Evolutionary conservation across 441 rosid genomes (phyloP).

Genomic region (Raphanus hybrid): DNA sequence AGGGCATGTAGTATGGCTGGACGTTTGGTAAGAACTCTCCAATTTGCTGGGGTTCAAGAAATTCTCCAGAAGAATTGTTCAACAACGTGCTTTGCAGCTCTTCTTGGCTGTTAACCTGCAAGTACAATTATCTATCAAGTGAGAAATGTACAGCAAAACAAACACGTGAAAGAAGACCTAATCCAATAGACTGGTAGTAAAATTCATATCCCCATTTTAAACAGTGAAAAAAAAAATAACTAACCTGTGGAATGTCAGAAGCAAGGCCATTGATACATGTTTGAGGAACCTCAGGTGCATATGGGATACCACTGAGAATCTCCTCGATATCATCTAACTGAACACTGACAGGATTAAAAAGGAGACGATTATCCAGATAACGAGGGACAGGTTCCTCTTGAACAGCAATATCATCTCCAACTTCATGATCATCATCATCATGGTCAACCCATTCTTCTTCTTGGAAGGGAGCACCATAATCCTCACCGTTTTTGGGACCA

Average conservation of each 20-base stretch:
- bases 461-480: constrained; percentile 89
- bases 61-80: constrained; percentile 44
- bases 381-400: neutral
- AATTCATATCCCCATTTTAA: too few species aligned
- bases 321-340: constrained; percentile 47
- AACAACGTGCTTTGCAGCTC: constrained; percentile 58
- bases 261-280: constrained; percentile 30
- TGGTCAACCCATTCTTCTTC: constrained; percentile 77
- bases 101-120: constrained; percentile 51
- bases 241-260: constrained; percentile 14
- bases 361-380: constrained; percentile 25
- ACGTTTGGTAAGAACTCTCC: constrained; percentile 24
- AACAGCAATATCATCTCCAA: constrained; percentile 29
- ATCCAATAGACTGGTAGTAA: too few species aligned
- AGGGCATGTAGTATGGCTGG: constrained; percentile 39
- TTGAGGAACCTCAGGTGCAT: constrained; percentile 39
- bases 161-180: too few species aligned
- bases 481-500: constrained; percentile 92
- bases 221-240: neutral
- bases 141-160: neutral
- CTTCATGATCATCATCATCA: constrained; percentile 49
- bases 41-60: constrained; percentile 37
- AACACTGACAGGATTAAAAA: constrained; percentile 31
- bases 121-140: neutral
- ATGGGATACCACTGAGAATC: constrained; percentile 42